Percentiles rank a stretch among this genome's conserved stretches.
These are phyloP conservation scores for Arthrobotrys conoides DNA, from an alignment of 2,329 filamentous ascomycete genomes.

Conservation along the genomic window DNA sequence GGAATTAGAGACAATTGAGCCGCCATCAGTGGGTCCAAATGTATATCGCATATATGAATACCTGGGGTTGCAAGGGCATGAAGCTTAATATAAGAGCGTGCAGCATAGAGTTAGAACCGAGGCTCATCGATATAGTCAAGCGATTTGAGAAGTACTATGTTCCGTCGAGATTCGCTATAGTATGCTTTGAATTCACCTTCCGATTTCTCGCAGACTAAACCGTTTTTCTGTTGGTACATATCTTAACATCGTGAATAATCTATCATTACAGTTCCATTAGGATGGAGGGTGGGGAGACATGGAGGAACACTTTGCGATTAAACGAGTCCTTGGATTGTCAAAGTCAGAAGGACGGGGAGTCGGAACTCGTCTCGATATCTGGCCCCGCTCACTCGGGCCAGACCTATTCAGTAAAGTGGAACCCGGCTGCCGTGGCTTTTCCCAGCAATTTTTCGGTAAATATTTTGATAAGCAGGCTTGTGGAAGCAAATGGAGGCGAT, in stretches of 20 bases:
- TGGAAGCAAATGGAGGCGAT: background rate
- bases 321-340: background rate
- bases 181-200: too few relatives aligned
- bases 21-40: background rate
- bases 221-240: background rate
- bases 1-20: background rate
- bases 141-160: background rate
- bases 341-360: conserved; percentile 13
- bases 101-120: background rate
- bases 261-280: background rate
- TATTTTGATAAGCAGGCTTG: conserved; percentile 18
- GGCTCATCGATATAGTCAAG: background rate
- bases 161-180: background rate
- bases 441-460: conserved; percentile 6
- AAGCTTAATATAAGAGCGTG: background rate
- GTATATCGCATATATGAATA: background rate
- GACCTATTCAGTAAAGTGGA: conserved; percentile 24
- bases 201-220: background rate
- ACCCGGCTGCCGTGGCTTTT: conserved; percentile 7
- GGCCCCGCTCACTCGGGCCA: background rate
- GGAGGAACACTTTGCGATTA: background rate
- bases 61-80: background rate
- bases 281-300: background rate
- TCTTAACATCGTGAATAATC: background rate
- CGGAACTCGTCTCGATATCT: conserved; percentile 4